Evolutionary conservation across 805 yeast genomes (phyloP).

Genomic region (Maudiozyma bulderi): DNA sequence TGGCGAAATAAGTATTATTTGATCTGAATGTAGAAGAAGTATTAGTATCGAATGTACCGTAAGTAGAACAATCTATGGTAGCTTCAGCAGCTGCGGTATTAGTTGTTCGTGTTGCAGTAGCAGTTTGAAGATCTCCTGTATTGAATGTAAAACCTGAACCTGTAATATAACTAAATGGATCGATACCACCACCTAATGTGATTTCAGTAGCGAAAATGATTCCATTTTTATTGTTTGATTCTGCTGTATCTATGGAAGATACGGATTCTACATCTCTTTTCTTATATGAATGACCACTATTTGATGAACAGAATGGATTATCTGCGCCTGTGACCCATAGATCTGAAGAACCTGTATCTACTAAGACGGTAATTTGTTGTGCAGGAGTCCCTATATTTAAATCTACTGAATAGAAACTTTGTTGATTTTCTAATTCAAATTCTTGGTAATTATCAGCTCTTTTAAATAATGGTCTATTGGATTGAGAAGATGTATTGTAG

Average conservation of each 20-base stretch:
- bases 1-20: constrained; percentile 32
- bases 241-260: no score
- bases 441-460: constrained; percentile 8
- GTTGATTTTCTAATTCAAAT: constrained; percentile 28
- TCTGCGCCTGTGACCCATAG: constrained; percentile 42
- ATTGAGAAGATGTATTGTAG: constrained; percentile 3
- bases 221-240: background rate
- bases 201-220: background rate
- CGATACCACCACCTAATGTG: background rate
- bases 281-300: background rate
- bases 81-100: background rate
- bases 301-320: constrained; percentile 37
- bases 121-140: background rate
- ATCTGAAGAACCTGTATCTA: constrained; percentile 72
- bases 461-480: constrained; percentile 4
- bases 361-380: constrained; percentile 42
- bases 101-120: background rate
- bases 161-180: background rate
- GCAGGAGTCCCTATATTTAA: constrained; percentile 44
- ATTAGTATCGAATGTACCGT: constrained; percentile 32
- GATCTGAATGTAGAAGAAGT: constrained; percentile 28
- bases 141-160: background rate
- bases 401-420: constrained; percentile 36
- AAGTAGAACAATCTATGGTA: constrained; percentile 27
- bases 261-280: background rate